These are phyloP conservation scores for Primulina eburnea DNA, from an alignment of 257 asterid genomes.

Conservation along the genomic window DNA sequence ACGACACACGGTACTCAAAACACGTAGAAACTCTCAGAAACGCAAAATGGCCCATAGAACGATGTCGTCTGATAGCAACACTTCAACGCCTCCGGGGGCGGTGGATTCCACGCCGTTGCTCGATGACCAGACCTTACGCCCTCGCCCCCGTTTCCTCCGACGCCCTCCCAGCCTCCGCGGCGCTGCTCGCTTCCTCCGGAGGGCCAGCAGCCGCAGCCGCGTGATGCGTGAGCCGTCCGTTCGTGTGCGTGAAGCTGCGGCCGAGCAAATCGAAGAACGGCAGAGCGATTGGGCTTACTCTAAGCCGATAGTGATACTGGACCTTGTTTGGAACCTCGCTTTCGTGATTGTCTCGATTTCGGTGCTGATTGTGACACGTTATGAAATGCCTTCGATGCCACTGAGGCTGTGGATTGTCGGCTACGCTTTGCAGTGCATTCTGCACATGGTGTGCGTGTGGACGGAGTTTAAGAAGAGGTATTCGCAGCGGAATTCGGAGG, in stretches of 20 bases:
- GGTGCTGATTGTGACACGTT: slow-evolving; percentile 46
- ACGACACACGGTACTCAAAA: background rate
- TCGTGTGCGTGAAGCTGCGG: slow-evolving; percentile 62
- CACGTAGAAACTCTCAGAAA: background rate
- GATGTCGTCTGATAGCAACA: slow-evolving; percentile 41
- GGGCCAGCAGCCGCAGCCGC: slow-evolving; percentile 60
- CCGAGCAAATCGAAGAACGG: slow-evolving; percentile 57
- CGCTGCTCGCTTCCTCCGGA: slow-evolving; percentile 57
- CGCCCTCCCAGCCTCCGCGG: slow-evolving; percentile 61
- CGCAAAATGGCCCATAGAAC: background rate
- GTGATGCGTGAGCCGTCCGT: slow-evolving; percentile 63
- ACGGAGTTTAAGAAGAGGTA: slow-evolving; percentile 51
- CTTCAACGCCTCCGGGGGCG: slow-evolving; percentile 27
- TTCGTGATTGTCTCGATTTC: slow-evolving; percentile 47
- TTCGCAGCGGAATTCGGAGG: slow-evolving; percentile 31
- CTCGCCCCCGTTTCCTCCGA: slow-evolving; percentile 39
- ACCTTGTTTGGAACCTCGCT: slow-evolving; percentile 60
- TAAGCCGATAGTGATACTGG: slow-evolving; percentile 57
- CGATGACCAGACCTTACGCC: slow-evolving; percentile 35
- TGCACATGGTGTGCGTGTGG: slow-evolving; percentile 57
- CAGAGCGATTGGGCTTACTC: slow-evolving; percentile 75
- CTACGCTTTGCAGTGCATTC: slow-evolving; percentile 53
- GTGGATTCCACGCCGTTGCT: slow-evolving; percentile 44
- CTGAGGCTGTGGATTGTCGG: slow-evolving; percentile 64
- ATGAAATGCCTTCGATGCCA: slow-evolving; percentile 53